Evolutionary conservation across 345 rosid species (phyloP).

Genomic region (Aquilaria sinensis): DNA sequence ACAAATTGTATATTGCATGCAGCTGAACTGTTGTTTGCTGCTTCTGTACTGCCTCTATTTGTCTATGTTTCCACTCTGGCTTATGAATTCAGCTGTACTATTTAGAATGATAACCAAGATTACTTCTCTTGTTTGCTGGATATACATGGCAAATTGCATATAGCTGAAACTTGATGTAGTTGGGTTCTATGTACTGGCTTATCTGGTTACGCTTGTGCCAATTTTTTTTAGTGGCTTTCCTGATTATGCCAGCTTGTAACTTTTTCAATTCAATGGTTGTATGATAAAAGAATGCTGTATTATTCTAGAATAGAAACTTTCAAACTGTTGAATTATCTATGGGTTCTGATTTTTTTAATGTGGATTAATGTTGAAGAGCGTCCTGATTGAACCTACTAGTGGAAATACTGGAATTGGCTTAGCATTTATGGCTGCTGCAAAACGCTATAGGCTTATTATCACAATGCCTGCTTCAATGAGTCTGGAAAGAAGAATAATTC

Average conservation of each 20-base stretch:
- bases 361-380: conserved; percentile 44
- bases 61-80: not conserved
- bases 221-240: not conserved
- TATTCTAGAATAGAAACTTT: not conserved
- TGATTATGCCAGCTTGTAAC: not conserved
- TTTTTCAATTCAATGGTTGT: not conserved
- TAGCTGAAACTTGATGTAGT: no score
- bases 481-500: conserved; percentile 86
- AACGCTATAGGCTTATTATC: conserved; percentile 71
- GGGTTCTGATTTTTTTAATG: conserved; percentile 4
- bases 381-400: conserved; percentile 90
- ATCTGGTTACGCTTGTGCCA: no score
- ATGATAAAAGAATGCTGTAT: not conserved
- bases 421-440: conserved; percentile 90
- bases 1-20: no score
- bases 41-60: not conserved
- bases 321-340: conserved; percentile 5
- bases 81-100: no score
- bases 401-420: conserved; percentile 94
- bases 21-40: not conserved
- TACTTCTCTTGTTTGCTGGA: no score
- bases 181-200: no score
- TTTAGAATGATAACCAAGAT: no score
- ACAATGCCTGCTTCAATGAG: conserved; percentile 97
- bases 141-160: no score